A percentile compares a stretch with the other conserved stretches of the same genome.
Conservation (phyloP, 805 yeast species). For the Candida tallmaniae region DNA sequence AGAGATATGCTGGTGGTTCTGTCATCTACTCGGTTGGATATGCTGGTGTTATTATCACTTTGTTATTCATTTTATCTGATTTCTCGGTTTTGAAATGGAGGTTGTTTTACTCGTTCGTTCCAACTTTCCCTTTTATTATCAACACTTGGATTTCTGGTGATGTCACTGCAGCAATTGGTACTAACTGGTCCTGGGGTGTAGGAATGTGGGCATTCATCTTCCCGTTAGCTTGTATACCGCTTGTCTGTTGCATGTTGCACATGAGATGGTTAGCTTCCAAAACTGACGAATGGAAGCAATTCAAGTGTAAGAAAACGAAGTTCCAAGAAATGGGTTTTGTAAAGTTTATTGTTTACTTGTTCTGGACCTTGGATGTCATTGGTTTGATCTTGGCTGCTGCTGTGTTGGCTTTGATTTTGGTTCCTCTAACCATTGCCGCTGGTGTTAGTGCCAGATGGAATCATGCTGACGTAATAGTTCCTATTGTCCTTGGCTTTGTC, state of each 20-base stretch:
- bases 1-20: constrained; percentile 61
- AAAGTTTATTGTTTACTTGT: constrained; percentile 20
- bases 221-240: constrained; percentile 60
- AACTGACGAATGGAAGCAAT: constrained; percentile 44
- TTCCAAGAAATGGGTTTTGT: constrained; percentile 29
- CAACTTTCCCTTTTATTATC: constrained; percentile 67
- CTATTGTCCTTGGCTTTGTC: constrained; percentile 61
- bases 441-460: constrained; percentile 54
- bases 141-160: constrained; percentile 76
- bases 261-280: constrained; percentile 52
- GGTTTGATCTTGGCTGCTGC: constrained; percentile 56
- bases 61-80: constrained; percentile 59
- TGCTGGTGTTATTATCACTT: constrained; percentile 55
- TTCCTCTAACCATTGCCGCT: constrained; percentile 74
- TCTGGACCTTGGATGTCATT: constrained; percentile 62
- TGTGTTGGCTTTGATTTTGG: constrained; percentile 57
- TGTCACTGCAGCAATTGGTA: constrained; percentile 37
- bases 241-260: constrained; percentile 48
- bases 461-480: constrained; percentile 58
- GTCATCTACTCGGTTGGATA: constrained; percentile 49
- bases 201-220: constrained; percentile 78
- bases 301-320: constrained; percentile 36
- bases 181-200: constrained; percentile 69
- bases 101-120: constrained; percentile 56
- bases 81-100: constrained; percentile 68